Base-by-base conservation (phyloP, 305 asterid species). In the Stenogyne calaminthoides region DNA sequence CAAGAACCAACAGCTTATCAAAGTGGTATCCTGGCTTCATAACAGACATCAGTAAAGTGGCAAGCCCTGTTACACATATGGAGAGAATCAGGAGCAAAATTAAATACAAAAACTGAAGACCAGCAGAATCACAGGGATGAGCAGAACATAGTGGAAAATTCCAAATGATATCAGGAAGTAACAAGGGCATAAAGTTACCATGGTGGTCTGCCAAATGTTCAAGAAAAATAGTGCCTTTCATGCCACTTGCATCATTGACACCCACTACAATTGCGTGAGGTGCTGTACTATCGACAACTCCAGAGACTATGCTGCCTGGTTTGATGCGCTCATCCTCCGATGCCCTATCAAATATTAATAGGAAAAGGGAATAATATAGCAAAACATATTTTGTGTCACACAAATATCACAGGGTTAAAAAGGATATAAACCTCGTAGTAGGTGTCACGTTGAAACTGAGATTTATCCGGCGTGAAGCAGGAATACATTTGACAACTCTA, bases 121-220 rank as follows among this genome's bases (percentile, higher is more conserved):
- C 58, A 15, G 72, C 58, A 61, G 37, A 51, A 29, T 60, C 61
- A 75, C 9, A 69, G 34, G 72, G 8, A 69, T 55, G 58, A 56
- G 54, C 25, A 27, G 40, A 75, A 74, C 42, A 73, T 34, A 40
- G 11, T 15, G 40, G 27, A 37, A 69, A 58, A 65, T 61, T 62
- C 27, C 49, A 67, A 77, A 79, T 22, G 49, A 71, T 56, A 56
- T 36, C 10, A 51, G 55, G 52, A 60, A 74, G 22, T 34, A 76
- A 54, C n/a, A 69, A 42, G 40, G 76, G 29, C 2, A 54, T 69
- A 47, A 22, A 66, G 14, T 66, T 74, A 92, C 99, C 99, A 63
- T 81, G 91, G 81, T 90, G 96, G 73, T 95, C 99, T 1, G 98
- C 83, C 82, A 95, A 83, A 78, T 95, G 99, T 78, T 95, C 96